phyloP scores from a whole-genome alignment of 176 grass and related monocot genomes.

The Lolium perenne region DNA sequence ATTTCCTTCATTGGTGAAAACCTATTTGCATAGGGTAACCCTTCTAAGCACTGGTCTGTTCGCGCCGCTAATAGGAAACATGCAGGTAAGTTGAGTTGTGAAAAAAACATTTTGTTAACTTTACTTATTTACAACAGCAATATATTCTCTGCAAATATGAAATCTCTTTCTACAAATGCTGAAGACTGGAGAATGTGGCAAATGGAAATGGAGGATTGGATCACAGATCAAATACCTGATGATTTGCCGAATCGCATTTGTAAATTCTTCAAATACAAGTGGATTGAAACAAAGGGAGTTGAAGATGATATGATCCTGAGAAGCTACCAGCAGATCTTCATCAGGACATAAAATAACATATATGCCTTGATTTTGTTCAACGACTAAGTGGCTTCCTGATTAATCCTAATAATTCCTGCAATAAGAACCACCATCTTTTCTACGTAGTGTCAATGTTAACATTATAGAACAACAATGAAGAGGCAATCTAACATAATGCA shows the following conservation, averaged over 20 bases:
- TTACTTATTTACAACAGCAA: background rate
- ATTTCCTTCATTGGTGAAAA: conserved; percentile 57
- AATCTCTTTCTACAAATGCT: conserved; percentile 46
- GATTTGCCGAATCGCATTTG: conserved; percentile 34
- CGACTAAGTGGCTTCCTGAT: conserved; percentile 38
- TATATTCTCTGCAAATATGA: conserved; percentile 43
- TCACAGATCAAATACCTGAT: conserved; percentile 54
- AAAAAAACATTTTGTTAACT: background rate
- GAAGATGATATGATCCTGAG: conserved; percentile 50
- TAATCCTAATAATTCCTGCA: background rate
- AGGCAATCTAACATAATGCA: conserved; percentile 1
- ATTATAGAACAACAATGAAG: background rate
- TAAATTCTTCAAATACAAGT: conserved; percentile 49
- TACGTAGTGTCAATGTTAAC: conserved; percentile 18
- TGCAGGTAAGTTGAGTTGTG: conserved; percentile 48
- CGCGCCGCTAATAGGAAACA: conserved; percentile 59
- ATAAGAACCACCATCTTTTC: conserved; percentile 3
- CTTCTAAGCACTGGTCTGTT: conserved; percentile 54
- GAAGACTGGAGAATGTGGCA: conserved; percentile 58
- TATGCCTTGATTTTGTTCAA: conserved; percentile 60
- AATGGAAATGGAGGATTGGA: conserved; percentile 66
- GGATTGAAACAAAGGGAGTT: conserved; percentile 54
- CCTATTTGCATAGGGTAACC: conserved; percentile 43
- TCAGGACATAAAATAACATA: conserved; percentile 51
- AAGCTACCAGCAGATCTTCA: conserved; percentile 49